A percentile compares a stretch with the other conserved stretches of the same genome.
Conservation (phyloP, 2,329 filamentous ascomycete genomes). For the Didymella segeticola region DNA sequence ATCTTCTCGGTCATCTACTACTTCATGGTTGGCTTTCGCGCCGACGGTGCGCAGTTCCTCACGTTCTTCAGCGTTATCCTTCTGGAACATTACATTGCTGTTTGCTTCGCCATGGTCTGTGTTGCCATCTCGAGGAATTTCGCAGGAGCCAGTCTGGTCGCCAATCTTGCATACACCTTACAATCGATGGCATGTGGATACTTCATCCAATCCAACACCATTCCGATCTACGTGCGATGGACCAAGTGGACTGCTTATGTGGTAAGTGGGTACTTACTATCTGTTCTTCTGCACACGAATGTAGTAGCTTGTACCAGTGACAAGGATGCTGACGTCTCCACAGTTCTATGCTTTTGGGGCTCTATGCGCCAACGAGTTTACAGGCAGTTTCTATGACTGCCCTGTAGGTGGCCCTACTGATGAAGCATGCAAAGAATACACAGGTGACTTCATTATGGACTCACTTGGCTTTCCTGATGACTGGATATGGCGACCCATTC, state of each 20-base stretch:
- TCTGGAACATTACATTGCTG: constrained; percentile 74
- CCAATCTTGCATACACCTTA: constrained; percentile 74
- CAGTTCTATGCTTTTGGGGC: constrained; percentile 76
- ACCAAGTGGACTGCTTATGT: constrained; percentile 72
- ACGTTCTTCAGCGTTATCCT: constrained; percentile 73
- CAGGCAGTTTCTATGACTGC: constrained; percentile 75
- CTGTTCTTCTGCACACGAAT: neutral
- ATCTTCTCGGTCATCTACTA: constrained; percentile 76
- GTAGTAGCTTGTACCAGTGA: no score
- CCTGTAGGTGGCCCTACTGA: constrained; percentile 69
- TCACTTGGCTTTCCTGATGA: constrained; percentile 71
- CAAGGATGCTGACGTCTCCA: neutral
- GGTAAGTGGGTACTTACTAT: constrained; percentile 32
- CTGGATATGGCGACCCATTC: constrained; percentile 72
- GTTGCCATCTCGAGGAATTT: constrained; percentile 72
- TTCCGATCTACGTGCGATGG: constrained; percentile 81
- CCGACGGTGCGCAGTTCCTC: constrained; percentile 69
- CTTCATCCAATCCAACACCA: constrained; percentile 75
- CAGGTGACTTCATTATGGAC: constrained; percentile 71
- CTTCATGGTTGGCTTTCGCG: constrained; percentile 78
- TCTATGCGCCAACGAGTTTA: constrained; percentile 75
- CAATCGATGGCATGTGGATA: constrained; percentile 79
- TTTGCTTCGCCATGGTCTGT: constrained; percentile 73
- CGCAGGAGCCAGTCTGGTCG: constrained; percentile 72
- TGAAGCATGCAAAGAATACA: constrained; percentile 72